These are phyloP conservation scores for Yamadazyma paraphyllophila DNA, from an alignment of 805 yeast species.

Conservation along the genomic window DNA sequence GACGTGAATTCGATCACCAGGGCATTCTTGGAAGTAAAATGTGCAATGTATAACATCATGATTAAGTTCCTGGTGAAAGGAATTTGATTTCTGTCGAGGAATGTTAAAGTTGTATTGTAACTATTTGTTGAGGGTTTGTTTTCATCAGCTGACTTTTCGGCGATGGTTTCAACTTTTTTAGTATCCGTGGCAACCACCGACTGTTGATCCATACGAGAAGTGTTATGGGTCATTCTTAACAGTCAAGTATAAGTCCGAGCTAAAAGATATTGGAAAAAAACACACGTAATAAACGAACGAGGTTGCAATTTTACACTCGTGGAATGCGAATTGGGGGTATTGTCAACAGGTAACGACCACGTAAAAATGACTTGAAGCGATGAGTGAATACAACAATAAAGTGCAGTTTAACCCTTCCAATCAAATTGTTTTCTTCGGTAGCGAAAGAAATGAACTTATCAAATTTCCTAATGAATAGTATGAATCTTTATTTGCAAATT, in stretches of 20 bases:
- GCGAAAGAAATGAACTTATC: background rate
- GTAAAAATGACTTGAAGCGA: too few relatives aligned
- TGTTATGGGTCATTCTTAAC: background rate
- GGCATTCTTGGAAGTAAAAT: conserved; percentile 19
- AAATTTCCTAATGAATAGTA: background rate
- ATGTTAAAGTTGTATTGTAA: conserved; percentile 1
- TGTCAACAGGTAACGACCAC: background rate
- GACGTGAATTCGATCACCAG: conserved; percentile 23
- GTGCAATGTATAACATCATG: conserved; percentile 23
- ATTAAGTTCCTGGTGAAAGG: conserved; percentile 30
- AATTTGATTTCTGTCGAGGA: conserved; percentile 37
- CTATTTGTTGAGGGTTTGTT: background rate
- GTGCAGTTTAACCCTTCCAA: too few relatives aligned
- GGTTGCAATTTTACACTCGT: conserved; percentile 5
- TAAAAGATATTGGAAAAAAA: background rate
- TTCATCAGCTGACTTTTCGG: background rate
- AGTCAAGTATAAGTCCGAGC: background rate
- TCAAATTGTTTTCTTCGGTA: background rate
- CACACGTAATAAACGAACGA: conserved; percentile 1
- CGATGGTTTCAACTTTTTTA: too few relatives aligned
- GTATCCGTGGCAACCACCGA: too few relatives aligned
- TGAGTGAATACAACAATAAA: too few relatives aligned
- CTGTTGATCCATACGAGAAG: background rate
- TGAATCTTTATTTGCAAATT: background rate
- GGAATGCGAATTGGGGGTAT: background rate